These are phyloP conservation scores for Pythium myriotylum DNA, from an alignment of 352 stramenopile genomes.

Conservation along the genomic window DNA sequence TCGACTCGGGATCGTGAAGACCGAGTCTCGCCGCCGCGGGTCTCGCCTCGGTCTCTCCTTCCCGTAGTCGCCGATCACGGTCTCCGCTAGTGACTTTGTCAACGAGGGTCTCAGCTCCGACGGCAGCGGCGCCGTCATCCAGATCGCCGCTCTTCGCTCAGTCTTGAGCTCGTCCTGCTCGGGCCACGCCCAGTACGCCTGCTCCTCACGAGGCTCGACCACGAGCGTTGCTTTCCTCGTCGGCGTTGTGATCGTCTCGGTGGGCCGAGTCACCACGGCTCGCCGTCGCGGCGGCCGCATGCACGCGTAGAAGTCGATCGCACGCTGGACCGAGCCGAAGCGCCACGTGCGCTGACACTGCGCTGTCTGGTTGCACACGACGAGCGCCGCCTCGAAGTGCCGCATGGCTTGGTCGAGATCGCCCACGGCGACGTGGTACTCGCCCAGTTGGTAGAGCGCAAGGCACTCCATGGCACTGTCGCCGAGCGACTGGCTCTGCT, in stretches of 20 bases:
- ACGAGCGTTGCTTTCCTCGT: constrained; percentile 8
- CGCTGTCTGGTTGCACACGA: constrained; percentile 49
- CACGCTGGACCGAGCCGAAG: constrained; percentile 43
- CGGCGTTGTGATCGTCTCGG: background rate
- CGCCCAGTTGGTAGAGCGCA: constrained; percentile 53
- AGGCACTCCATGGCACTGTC: constrained; percentile 50
- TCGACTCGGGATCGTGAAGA: background rate
- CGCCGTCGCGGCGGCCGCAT: constrained; percentile 33
- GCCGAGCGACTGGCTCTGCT: constrained; percentile 37
- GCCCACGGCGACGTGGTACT: constrained; percentile 40
- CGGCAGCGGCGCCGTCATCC: constrained; percentile 1
- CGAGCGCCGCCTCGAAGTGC: constrained; percentile 45
- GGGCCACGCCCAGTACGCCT: constrained; percentile 1
- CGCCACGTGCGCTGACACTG: constrained; percentile 43
- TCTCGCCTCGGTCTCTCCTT: background rate
- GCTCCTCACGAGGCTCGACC: background rate
- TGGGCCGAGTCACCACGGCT: constrained; percentile 26
- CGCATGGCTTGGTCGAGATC: constrained; percentile 39
- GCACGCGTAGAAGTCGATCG: constrained; percentile 56
- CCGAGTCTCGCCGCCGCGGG: background rate
- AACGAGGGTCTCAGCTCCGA: background rate
- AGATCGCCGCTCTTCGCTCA: constrained; percentile 6
- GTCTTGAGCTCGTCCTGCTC: background rate
- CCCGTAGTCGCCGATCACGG: constrained; percentile 8
- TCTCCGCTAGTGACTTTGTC: constrained; percentile 3